Percentiles rank a stretch among this genome's conserved stretches.
Conservation (phyloP, 2,329 filamentous ascomycete species). For the Cadophora gregata region DNA sequence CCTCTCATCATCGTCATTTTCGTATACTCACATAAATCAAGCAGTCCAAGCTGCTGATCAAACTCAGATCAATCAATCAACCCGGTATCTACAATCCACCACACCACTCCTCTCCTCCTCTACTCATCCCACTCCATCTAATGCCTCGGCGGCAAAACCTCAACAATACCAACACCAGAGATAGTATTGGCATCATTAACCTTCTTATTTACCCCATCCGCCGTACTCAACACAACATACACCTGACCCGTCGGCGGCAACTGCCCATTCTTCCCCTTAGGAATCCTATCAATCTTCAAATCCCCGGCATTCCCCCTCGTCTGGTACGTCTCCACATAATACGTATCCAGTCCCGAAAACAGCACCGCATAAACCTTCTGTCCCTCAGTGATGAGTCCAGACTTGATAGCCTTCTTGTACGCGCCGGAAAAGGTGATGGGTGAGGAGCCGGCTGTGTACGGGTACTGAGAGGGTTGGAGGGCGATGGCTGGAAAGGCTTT, state of each 20-base stretch:
- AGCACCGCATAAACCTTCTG: slow-evolving; percentile 39
- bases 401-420: slow-evolving; percentile 32
- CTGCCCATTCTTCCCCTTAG: slow-evolving; percentile 21
- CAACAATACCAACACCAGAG: slow-evolving; percentile 48
- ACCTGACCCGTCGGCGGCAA: slow-evolving; percentile 46
- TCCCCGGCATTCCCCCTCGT: slow-evolving; percentile 33
- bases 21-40: neutral
- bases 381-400: slow-evolving; percentile 22
- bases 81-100: neutral
- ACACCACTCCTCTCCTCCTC: neutral
- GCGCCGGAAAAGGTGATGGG: slow-evolving; percentile 36
- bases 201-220: slow-evolving; percentile 41
- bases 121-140: slow-evolving; percentile 3
- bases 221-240: slow-evolving; percentile 49
- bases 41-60: neutral
- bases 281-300: slow-evolving; percentile 35
- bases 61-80: neutral
- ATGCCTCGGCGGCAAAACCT: slow-evolving; percentile 34
- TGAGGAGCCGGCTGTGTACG: slow-evolving; percentile 31
- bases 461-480: slow-evolving; percentile 35
- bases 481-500: slow-evolving; percentile 62
- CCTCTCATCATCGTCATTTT: neutral
- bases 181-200: slow-evolving; percentile 48
- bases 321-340: slow-evolving; percentile 34
- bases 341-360: slow-evolving; percentile 40